Conservation (phyloP, 495 filamentous ascomycete genomes). For the Parathielavia hyrcaniae region DNA sequence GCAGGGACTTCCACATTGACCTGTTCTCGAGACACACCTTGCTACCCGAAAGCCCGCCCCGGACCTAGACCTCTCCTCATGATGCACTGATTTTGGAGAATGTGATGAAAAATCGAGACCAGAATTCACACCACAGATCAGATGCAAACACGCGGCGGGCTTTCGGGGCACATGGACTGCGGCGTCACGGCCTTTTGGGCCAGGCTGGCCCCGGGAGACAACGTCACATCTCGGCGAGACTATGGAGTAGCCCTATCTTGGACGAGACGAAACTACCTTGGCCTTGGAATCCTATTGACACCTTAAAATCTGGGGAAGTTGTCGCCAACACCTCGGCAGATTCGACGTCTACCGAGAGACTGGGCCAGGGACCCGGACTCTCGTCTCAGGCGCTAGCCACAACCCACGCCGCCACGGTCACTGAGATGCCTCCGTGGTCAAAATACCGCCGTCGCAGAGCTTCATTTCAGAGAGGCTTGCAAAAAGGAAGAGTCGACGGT, state of each 20-base stretch:
- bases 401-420: no score
- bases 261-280: no score
- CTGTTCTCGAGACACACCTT: neutral
- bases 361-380: conserved; percentile 1
- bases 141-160: neutral
- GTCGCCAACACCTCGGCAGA: neutral
- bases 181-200: neutral
- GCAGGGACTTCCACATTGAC: neutral
- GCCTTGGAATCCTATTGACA: neutral
- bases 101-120: neutral
- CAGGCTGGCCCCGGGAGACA: neutral
- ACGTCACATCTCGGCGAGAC: neutral
- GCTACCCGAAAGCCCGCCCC: neutral
- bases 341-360: neutral
- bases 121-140: neutral
- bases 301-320: neutral
- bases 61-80: neutral
- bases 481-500: neutral
- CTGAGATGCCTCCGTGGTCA: neutral
- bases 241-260: neutral
- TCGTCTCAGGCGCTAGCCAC: no score
- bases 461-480: neutral
- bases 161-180: neutral
- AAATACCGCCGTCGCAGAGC: neutral
- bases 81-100: neutral